These are phyloP conservation scores for Crepidotus sp. DNA, from an alignment of 1,284 basidiomycete species.

Conservation along the genomic window DNA sequence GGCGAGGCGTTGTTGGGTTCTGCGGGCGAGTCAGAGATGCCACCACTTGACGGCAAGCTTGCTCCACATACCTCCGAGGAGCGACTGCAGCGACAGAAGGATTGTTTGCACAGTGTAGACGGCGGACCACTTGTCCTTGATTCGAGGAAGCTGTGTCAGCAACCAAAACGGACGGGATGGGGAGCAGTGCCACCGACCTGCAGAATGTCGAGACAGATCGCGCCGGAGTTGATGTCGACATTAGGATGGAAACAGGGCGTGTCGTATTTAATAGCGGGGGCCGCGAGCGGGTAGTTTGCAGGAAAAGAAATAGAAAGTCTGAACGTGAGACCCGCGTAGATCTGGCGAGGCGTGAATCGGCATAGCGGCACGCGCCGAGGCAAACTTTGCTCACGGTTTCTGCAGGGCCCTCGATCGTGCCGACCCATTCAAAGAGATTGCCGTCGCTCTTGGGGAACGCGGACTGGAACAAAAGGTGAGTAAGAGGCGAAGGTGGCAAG, in stretches of 20 bases:
- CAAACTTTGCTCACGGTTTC: conserved; percentile 51
- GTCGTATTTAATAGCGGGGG: conserved; percentile 74
- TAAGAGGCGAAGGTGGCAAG: conserved; percentile 14
- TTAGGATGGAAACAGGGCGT: conserved; percentile 83
- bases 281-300: conserved; percentile 74
- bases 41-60: not conserved
- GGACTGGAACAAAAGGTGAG: conserved; percentile 42
- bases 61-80: conserved; percentile 61
- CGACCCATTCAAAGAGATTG: conserved; percentile 77
- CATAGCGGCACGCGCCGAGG: conserved; percentile 3
- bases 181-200: conserved; percentile 39
- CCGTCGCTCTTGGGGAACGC: conserved; percentile 78
- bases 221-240: conserved; percentile 68
- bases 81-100: conserved; percentile 75
- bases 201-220: conserved; percentile 79
- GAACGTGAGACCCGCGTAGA: conserved; percentile 70
- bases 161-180: not conserved
- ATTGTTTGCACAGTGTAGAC: conserved; percentile 86
- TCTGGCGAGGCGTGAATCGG: conserved; percentile 31
- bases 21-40: conserved; percentile 26
- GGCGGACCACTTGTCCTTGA: conserved; percentile 83
- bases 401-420: conserved; percentile 71
- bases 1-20: conserved; percentile 88
- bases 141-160: not conserved
- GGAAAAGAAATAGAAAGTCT: conserved; percentile 77